phyloP scores from a whole-genome alignment of 176 grass and related monocot species.

The Paspalum notatum region DNA sequence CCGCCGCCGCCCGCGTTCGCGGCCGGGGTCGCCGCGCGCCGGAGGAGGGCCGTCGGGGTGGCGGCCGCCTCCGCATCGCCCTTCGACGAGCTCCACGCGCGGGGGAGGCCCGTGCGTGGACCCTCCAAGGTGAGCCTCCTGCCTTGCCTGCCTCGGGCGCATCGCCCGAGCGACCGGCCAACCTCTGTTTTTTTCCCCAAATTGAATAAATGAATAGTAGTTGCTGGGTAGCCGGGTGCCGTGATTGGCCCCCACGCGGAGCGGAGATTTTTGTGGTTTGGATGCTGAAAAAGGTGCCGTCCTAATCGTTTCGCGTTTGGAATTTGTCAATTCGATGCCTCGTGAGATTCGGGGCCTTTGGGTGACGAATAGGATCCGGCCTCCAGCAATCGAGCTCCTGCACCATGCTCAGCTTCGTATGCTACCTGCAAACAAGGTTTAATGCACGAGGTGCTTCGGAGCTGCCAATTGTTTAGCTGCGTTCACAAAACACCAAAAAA shows the following conservation, averaged over 20 bases:
- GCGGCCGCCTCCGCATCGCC: constrained; percentile 63
- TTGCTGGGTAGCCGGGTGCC: background rate
- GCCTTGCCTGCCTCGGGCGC: constrained; percentile 27
- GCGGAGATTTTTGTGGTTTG: background rate
- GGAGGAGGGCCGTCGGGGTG: constrained; percentile 40
- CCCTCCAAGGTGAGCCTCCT: constrained; percentile 52
- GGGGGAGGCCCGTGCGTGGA: constrained; percentile 36
- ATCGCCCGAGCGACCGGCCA: constrained; percentile 25
- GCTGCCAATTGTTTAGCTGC: background rate
- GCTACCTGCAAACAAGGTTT: background rate
- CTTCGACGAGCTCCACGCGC: constrained; percentile 72
- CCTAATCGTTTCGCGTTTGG: background rate
- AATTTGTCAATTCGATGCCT: background rate
- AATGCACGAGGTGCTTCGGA: background rate
- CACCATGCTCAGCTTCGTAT: background rate
- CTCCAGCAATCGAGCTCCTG: background rate
- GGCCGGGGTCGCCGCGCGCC: constrained; percentile 1
- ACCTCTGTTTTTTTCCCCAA: no score
- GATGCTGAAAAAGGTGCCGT: background rate
- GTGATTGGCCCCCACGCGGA: background rate
- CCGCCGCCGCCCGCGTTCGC: background rate
- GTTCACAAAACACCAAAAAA: background rate
- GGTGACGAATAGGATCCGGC: background rate
- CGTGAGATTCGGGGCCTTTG: background rate
- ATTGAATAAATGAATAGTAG: constrained; percentile 4